Conservation (phyloP, 1,139 yeast species). For the Diutina rugosa region DNA sequence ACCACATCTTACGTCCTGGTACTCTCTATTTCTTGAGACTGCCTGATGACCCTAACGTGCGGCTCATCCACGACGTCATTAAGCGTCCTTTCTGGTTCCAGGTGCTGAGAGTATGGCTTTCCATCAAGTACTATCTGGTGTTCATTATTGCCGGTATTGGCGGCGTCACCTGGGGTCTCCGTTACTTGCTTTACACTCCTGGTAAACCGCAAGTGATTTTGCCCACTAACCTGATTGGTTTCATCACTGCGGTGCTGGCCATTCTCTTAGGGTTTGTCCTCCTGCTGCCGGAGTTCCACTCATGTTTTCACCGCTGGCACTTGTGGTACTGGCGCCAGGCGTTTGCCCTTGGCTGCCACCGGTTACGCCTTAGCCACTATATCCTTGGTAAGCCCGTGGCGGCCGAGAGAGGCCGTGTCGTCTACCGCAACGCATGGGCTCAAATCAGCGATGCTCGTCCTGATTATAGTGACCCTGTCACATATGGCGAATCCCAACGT, state of each 20-base stretch:
- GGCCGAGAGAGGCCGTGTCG: conserved; percentile 60
- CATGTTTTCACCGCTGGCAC: background rate
- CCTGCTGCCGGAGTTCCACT: background rate
- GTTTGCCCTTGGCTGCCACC: conserved; percentile 43
- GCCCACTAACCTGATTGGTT: conserved; percentile 5
- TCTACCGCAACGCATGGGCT: conserved; percentile 40
- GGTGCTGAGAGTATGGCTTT: conserved; percentile 57
- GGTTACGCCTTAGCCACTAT: conserved; percentile 66
- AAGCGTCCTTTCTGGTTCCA: conserved; percentile 65
- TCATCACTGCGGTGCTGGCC: background rate
- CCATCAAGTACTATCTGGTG: conserved; percentile 64
- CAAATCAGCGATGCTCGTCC: conserved; percentile 33
- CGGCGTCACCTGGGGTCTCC: conserved; percentile 39
- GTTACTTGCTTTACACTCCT: conserved; percentile 17
- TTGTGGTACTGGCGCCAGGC: conserved; percentile 45
- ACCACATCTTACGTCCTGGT: conserved; percentile 68
- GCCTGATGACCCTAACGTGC: conserved; percentile 87
- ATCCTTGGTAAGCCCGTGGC: conserved; percentile 58
- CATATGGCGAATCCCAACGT: conserved; percentile 30
- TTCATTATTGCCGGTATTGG: conserved; percentile 73
- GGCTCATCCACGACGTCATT: conserved; percentile 80
- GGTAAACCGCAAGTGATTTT: conserved; percentile 5
- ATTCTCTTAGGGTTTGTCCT: background rate
- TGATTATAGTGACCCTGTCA: conserved; percentile 47
- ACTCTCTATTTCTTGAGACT: conserved; percentile 84